These are phyloP conservation scores for Pleurotus tuoliensis DNA, from an alignment of 768 basidiomycete genomes.

Conservation along the genomic window DNA sequence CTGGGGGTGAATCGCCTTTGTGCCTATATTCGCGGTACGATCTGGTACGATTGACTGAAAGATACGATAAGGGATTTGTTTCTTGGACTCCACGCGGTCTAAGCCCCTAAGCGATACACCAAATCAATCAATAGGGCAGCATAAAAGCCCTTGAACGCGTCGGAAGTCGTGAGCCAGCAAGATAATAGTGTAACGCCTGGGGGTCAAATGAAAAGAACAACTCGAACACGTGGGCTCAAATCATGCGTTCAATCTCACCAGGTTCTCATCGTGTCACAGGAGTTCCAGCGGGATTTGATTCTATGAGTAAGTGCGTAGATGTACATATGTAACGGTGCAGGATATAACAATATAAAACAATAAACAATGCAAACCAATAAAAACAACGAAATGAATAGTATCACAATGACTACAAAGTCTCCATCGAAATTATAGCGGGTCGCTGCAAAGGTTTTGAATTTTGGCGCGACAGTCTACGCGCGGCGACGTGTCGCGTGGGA, in stretches of 20 bases:
- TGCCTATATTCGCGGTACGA: background rate
- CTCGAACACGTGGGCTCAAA: too few species aligned
- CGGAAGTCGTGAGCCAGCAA: too few species aligned
- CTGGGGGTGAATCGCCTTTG: background rate
- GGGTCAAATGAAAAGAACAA: too few species aligned
- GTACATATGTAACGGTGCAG: background rate
- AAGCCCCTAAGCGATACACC: too few species aligned
- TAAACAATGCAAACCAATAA: background rate
- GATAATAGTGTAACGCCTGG: too few species aligned
- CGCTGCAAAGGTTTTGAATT: slow-evolving; percentile 22
- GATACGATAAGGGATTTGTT: background rate
- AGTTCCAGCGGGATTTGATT: too few species aligned
- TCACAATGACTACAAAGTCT: background rate
- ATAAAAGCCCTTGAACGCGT: too few species aligned
- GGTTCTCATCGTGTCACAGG: too few species aligned
- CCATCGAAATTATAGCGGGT: background rate
- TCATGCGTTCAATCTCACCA: too few species aligned
- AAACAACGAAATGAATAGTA: background rate
- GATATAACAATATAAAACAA: background rate
- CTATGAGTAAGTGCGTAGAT: too few species aligned
- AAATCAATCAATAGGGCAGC: too few species aligned
- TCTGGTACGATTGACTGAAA: background rate
- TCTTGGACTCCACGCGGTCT: background rate
- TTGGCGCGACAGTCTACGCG: slow-evolving; percentile 34
- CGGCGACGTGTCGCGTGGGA: slow-evolving; percentile 41